Conservation (phyloP, 768 basidiomycete genomes). For the Leccinum truebloodii region DNA sequence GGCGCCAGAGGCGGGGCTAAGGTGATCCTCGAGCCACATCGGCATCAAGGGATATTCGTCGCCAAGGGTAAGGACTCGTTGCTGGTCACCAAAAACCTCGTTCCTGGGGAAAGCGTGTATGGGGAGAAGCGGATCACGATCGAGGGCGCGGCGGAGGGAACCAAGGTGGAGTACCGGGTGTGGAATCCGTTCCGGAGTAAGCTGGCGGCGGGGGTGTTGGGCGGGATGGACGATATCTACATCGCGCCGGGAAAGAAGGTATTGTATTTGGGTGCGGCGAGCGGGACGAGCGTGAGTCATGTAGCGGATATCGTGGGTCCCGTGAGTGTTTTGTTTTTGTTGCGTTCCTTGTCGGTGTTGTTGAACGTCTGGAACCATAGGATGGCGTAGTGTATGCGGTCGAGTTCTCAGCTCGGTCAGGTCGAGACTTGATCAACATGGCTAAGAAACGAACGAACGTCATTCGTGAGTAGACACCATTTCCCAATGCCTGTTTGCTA, state of each 20-base stretch:
- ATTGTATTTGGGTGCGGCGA: conserved; percentile 95
- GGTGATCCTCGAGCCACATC: conserved; percentile 92
- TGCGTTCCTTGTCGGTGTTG: conserved; percentile 3
- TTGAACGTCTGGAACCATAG: conserved; percentile 39
- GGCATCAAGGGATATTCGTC: conserved; percentile 93
- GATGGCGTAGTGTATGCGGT: conserved; percentile 98
- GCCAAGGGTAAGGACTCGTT: conserved; percentile 97
- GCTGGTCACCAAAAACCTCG: conserved; percentile 96
- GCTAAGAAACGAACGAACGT: conserved; percentile 99
- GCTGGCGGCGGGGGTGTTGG: conserved; percentile 94
- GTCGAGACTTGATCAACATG: conserved; percentile 98
- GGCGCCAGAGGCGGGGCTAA: conserved; percentile 82
- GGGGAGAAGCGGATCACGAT: conserved; percentile 97
- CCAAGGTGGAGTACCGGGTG: conserved; percentile 95
- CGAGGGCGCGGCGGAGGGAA: conserved; percentile 70
- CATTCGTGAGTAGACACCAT: conserved; percentile 67
- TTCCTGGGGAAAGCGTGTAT: conserved; percentile 96
- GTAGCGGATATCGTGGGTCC: conserved; percentile 99
- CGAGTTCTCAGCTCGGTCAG: conserved; percentile 95
- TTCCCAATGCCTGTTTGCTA: conserved; percentile 1
- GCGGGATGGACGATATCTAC: conserved; percentile 91
- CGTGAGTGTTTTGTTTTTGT: conserved; percentile 44
- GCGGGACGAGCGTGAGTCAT: conserved; percentile 97
- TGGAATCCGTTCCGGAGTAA: conserved; percentile 99
- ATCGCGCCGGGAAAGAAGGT: conserved; percentile 95